Conservation (phyloP, 2,329 filamentous ascomycete genomes). For the Dothistroma pini region DNA sequence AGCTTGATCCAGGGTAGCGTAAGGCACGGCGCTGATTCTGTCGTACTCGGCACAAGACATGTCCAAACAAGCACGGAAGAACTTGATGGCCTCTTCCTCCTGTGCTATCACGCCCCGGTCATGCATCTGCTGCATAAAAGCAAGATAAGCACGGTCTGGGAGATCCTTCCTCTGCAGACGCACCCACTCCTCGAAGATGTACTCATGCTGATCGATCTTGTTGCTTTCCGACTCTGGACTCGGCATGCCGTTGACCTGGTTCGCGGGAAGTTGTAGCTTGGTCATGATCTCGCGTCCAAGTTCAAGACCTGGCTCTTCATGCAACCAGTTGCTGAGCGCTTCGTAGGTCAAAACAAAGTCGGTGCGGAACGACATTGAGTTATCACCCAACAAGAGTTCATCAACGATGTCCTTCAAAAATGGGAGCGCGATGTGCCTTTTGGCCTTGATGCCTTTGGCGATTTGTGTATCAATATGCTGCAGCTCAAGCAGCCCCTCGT, state of each 20-base stretch:
- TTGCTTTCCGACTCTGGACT: slow-evolving; percentile 57
- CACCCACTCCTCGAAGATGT: slow-evolving; percentile 95
- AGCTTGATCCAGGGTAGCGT: slow-evolving; percentile 57
- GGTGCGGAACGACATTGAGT: slow-evolving; percentile 72
- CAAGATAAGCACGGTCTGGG: slow-evolving; percentile 65
- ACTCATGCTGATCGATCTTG: slow-evolving; percentile 81
- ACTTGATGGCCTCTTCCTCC: slow-evolving; percentile 72
- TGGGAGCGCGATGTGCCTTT: slow-evolving; percentile 68
- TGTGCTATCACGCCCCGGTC: slow-evolving; percentile 67
- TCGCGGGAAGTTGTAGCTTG: slow-evolving; percentile 56
- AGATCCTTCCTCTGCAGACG: slow-evolving; percentile 74
- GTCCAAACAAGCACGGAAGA: slow-evolving; percentile 79
- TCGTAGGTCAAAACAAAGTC: slow-evolving; percentile 84
- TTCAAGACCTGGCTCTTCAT: slow-evolving; percentile 64
- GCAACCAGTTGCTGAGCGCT: slow-evolving; percentile 75
- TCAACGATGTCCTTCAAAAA: slow-evolving; percentile 79
- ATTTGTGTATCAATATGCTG: slow-evolving; percentile 60
- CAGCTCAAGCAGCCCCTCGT: slow-evolving; percentile 58
- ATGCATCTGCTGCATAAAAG: slow-evolving; percentile 83
- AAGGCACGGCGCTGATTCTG: slow-evolving; percentile 58
- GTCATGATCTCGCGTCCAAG: slow-evolving; percentile 68
- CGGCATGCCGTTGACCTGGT: slow-evolving; percentile 53
- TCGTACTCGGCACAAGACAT: slow-evolving; percentile 75
- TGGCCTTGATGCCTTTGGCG: slow-evolving; percentile 66
- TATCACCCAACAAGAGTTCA: slow-evolving; percentile 71